These are phyloP conservation scores for Tricholoma flavovirens DNA, from an alignment of 768 basidiomycete genomes.

Conservation along the genomic window DNA sequence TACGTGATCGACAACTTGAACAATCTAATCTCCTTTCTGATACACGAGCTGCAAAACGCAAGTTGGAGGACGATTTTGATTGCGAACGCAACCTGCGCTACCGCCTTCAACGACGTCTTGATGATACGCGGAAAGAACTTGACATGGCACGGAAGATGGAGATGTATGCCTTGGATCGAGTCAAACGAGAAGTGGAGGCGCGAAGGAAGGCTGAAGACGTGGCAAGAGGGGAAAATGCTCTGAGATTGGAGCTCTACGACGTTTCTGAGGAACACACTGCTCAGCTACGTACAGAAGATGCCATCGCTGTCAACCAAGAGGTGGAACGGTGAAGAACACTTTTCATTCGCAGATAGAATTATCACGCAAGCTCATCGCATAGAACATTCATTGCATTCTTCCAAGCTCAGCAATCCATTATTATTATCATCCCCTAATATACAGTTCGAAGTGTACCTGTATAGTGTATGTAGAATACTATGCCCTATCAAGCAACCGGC, in stretches of 20 bases:
- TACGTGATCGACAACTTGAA: slow-evolving; percentile 29
- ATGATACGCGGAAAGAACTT: slow-evolving; percentile 28
- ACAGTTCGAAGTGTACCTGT: no score
- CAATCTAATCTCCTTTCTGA: slow-evolving; percentile 25
- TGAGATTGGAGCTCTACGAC: slow-evolving; percentile 14
- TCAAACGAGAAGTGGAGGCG: slow-evolving; percentile 44
- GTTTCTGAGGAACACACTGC: slow-evolving; percentile 7
- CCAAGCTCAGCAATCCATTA: not conserved
- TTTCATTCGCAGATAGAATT: not conserved
- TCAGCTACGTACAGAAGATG: slow-evolving; percentile 9
- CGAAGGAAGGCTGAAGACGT: slow-evolving; percentile 62
- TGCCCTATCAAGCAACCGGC: no score
- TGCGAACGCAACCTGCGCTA: slow-evolving; percentile 31
- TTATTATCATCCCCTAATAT: not conserved
- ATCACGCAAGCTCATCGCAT: not conserved
- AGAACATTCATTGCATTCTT: not conserved
- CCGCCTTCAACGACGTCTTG: slow-evolving; percentile 28
- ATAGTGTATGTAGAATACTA: no score
- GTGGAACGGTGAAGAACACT: not conserved
- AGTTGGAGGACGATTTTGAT: slow-evolving; percentile 35
- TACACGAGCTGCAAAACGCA: slow-evolving; percentile 34
- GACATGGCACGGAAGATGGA: slow-evolving; percentile 26
- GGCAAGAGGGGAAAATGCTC: slow-evolving; percentile 33
- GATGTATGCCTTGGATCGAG: slow-evolving; percentile 19
- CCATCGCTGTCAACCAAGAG: slow-evolving; percentile 7